A percentile compares a stretch with the other conserved stretches of the same genome.
phyloP scores from a whole-genome alignment of 2,329 filamentous ascomycete species.

The Ophiostoma piceae region DNA sequence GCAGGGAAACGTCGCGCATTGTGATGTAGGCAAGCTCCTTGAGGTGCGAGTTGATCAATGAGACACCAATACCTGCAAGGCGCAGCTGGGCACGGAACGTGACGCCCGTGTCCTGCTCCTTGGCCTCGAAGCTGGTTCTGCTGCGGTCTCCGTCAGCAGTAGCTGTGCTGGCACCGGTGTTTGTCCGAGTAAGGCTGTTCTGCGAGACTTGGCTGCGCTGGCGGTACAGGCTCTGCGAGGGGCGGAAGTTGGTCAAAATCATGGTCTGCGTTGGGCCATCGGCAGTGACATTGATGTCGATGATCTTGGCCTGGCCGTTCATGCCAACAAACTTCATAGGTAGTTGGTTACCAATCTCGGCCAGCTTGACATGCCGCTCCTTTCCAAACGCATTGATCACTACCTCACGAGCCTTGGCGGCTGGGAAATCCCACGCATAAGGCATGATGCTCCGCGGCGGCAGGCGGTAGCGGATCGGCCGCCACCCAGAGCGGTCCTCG shows the following conservation, averaged over 20 bases:
- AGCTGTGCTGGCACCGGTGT: conserved; percentile 10
- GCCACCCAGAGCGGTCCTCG: conserved; percentile 81
- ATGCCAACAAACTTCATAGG: conserved; percentile 81
- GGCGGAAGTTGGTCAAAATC: conserved; percentile 88
- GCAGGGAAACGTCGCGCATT: conserved; percentile 82
- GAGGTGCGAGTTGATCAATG: conserved; percentile 84
- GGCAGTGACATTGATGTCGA: conserved; percentile 93
- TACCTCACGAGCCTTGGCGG: conserved; percentile 92
- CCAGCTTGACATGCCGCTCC: conserved; percentile 87
- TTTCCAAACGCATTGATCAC: conserved; percentile 73
- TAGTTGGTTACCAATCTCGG: conserved; percentile 92
- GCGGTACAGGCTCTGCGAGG: conserved; percentile 83
- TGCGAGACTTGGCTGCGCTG: conserved; percentile 52
- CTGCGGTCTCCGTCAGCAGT: conserved; percentile 23
- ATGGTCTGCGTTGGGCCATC: conserved; percentile 93
- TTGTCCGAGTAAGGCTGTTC: conserved; percentile 74
- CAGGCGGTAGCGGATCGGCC: conserved; percentile 83
- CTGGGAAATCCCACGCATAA: conserved; percentile 98
- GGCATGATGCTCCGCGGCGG: conserved; percentile 97
- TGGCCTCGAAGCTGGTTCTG: conserved; percentile 79
- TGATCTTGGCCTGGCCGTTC: conserved; percentile 71
- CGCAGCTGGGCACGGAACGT: conserved; percentile 86
- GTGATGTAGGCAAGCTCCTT: conserved; percentile 92
- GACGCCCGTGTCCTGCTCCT: conserved; percentile 79
- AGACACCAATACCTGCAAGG: conserved; percentile 85